Evolutionary conservation across 2,329 filamentous ascomycete species (phyloP).

Genomic region (Ascochyta rabiei): DNA sequence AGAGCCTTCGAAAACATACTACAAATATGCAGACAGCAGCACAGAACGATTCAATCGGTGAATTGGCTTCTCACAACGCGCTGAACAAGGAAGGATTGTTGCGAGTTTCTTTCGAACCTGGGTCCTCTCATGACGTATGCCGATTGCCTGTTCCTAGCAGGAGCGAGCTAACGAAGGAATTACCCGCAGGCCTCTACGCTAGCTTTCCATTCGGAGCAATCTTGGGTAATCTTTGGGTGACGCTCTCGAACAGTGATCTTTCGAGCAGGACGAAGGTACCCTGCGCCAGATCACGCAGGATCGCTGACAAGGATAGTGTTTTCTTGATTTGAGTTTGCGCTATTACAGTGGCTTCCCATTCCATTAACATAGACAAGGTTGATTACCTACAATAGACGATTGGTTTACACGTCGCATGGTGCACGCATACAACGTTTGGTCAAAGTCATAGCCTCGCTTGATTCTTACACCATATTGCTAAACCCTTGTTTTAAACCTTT

Average conservation of each 20-base stretch:
- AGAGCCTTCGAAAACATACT: constrained; percentile 22
- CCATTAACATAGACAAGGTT: background rate
- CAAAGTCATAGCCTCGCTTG: constrained; percentile 4
- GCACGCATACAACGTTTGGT: background rate
- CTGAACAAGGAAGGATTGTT: background rate
- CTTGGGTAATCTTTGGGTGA: too few relatives aligned
- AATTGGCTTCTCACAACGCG: constrained; percentile 10
- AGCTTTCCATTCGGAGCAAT: too few relatives aligned
- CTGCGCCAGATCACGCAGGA: background rate
- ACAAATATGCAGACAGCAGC: background rate
- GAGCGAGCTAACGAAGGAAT: constrained; percentile 7
- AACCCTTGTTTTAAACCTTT: constrained; percentile 1
- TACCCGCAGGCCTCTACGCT: background rate
- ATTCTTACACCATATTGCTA: constrained; percentile 8
- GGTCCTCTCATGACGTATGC: constrained; percentile 6
- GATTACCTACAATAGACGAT: background rate
- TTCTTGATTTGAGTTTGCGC: background rate
- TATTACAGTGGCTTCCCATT: background rate
- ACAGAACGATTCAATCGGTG: background rate
- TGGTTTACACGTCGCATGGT: background rate
- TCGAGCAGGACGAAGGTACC: too few relatives aligned
- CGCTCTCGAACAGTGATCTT: too few relatives aligned
- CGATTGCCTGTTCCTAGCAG: constrained; percentile 11
- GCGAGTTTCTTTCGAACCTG: constrained; percentile 2
- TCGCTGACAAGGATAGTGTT: background rate